Percentiles rank a stretch among this genome's conserved stretches.
Conservation (phyloP, 129 eudicot genomes). For the Ambrosia artemisiifolia region DNA sequence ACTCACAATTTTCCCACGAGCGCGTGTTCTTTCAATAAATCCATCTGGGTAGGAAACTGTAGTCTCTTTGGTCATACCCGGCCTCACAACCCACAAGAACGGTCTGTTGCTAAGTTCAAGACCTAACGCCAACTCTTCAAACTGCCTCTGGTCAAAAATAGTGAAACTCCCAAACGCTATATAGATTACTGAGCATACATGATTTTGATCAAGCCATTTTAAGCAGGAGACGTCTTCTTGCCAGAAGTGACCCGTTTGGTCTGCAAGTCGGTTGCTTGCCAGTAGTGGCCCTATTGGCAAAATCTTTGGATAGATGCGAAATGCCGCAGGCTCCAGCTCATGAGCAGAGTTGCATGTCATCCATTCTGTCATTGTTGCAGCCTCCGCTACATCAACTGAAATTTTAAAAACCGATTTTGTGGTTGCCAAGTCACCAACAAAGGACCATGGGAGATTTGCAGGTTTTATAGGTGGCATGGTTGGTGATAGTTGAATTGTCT, state of each 20-base stretch:
- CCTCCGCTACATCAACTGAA: slow-evolving; percentile 10
- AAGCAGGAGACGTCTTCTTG: slow-evolving; percentile 52
- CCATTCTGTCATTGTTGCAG: slow-evolving; percentile 15
- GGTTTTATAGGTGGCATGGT: slow-evolving; percentile 30
- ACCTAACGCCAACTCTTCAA: slow-evolving; percentile 51
- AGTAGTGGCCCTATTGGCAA: slow-evolving; percentile 48
- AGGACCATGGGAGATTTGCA: slow-evolving; percentile 27
- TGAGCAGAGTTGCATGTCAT: slow-evolving; percentile 28
- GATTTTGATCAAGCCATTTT: slow-evolving; percentile 50
- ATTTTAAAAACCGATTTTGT: slow-evolving; percentile 6
- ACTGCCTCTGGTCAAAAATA: slow-evolving; percentile 44
- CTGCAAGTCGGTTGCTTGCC: slow-evolving; percentile 21
- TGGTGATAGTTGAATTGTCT: slow-evolving; percentile 32
- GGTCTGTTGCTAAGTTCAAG: slow-evolving; percentile 44
- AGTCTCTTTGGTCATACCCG: slow-evolving; percentile 24
- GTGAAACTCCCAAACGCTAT: slow-evolving; percentile 61
- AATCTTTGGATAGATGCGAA: slow-evolving; percentile 24
- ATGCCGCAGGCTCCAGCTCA: slow-evolving; percentile 22
- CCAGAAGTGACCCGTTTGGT: slow-evolving; percentile 38
- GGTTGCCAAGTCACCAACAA: slow-evolving; percentile 17
- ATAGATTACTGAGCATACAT: slow-evolving; percentile 45
- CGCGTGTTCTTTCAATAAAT: slow-evolving; percentile 23
- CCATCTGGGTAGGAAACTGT: slow-evolving; percentile 26
- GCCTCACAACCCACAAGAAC: slow-evolving; percentile 55
- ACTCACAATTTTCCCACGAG: slow-evolving; percentile 42